Percentiles rank a stretch among this genome's conserved stretches.
Conservation (phyloP, 2,329 filamentous ascomycete species). For the Alternaria rosae region DNA sequence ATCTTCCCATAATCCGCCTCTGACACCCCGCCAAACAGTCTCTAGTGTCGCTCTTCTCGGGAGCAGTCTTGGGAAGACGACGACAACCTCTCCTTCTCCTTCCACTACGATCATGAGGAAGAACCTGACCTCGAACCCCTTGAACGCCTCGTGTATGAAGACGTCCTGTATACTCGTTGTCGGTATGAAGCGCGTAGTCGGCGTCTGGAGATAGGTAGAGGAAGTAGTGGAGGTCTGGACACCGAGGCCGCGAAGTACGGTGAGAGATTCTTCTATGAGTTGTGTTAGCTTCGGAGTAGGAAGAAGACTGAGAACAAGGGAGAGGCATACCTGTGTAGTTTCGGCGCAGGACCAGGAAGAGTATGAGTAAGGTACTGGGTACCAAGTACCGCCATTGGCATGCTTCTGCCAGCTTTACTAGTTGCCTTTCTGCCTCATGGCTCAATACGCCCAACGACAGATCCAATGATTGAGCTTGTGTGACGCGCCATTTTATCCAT, state of each 20-base stretch:
- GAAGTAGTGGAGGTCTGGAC: slow-evolving; percentile 84
- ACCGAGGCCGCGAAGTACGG: slow-evolving; percentile 87
- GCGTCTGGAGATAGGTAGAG: slow-evolving; percentile 69
- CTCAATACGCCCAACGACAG: slow-evolving; percentile 8
- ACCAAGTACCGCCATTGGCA: slow-evolving; percentile 54
- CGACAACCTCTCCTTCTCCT: slow-evolving; percentile 84
- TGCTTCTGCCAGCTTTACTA: slow-evolving; percentile 48
- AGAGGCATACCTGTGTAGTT: slow-evolving; percentile 59
- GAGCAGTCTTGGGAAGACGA: slow-evolving; percentile 89
- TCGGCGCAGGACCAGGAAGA: slow-evolving; percentile 57
- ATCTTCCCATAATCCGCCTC: slow-evolving; percentile 81
- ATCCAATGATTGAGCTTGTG: slow-evolving; percentile 3
- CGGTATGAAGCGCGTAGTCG: slow-evolving; percentile 80
- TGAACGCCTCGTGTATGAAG: slow-evolving; percentile 93
- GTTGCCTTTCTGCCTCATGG: slow-evolving; percentile 19
- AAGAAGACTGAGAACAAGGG: not conserved
- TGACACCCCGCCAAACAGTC: slow-evolving; percentile 86
- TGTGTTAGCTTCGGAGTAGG: slow-evolving; percentile 16
- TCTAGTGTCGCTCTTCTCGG: slow-evolving; percentile 79
- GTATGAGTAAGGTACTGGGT: slow-evolving; percentile 47
- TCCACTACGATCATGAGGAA: slow-evolving; percentile 91
- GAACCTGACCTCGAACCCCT: slow-evolving; percentile 87
- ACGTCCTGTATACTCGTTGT: slow-evolving; percentile 92
- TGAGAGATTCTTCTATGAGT: slow-evolving; percentile 76
- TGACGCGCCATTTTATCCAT: slow-evolving; percentile 37